Evolutionary conservation across 2,329 filamentous ascomycete species (phyloP).

Genomic region (Pezicula carpinea): DNA sequence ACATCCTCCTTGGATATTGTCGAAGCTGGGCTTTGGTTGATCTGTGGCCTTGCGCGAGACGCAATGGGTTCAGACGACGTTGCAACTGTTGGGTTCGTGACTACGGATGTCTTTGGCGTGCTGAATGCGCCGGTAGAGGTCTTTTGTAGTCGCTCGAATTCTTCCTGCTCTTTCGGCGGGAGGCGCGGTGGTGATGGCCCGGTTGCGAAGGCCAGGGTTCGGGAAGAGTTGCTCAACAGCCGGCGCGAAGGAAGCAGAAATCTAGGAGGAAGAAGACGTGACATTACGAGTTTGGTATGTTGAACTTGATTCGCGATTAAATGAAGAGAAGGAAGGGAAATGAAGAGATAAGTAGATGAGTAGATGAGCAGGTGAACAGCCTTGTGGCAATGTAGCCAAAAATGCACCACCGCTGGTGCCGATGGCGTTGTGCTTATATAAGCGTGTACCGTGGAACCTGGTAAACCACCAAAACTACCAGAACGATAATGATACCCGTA

Average conservation of each 20-base stretch:
- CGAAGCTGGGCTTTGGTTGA: conserved; percentile 43
- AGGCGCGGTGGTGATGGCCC: conserved; percentile 78
- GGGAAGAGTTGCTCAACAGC: conserved; percentile 21
- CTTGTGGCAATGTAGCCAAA: too few species aligned
- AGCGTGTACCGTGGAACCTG: too few species aligned
- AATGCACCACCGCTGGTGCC: too few species aligned
- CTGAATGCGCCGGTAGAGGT: conserved; percentile 72
- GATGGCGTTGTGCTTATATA: too few species aligned
- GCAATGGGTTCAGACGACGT: conserved; percentile 19
- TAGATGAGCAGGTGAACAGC: too few species aligned
- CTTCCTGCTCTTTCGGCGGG: conserved; percentile 80
- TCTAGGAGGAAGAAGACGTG: conserved; percentile 20
- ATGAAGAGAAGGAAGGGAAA: too few species aligned
- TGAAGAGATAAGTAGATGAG: too few species aligned
- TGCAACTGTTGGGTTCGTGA: conserved; percentile 16
- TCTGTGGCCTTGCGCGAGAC: conserved; percentile 30
- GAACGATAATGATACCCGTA: too few species aligned
- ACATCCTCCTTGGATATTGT: conserved; percentile 17
- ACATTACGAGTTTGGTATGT: conserved; percentile 15
- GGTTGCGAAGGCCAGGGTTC: conserved; percentile 36
- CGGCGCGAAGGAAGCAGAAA: conserved; percentile 23
- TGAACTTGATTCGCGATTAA: too few species aligned
- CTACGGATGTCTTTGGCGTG: conserved; percentile 43
- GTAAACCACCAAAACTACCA: too few species aligned
- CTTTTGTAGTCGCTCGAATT: conserved; percentile 82